A percentile compares a stretch with the other conserved stretches of the same genome.
These are phyloP conservation scores for Trametes punicea DNA, from an alignment of 768 basidiomycete species.

Conservation along the genomic window DNA sequence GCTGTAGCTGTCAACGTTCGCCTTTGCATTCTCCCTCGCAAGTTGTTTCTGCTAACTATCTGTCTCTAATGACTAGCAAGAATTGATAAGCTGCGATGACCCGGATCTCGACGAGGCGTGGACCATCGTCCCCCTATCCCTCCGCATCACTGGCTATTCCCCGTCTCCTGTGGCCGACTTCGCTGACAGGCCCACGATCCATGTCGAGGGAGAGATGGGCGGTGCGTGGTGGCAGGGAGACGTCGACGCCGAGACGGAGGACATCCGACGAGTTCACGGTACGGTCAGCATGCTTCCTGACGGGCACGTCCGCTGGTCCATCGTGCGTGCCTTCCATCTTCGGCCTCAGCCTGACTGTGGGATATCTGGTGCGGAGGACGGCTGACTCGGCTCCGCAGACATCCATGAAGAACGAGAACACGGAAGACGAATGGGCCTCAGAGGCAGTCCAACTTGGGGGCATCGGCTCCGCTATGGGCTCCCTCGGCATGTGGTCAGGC, in stretches of 20 bases:
- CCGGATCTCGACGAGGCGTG: slow-evolving; percentile 39
- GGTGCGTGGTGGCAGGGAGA: slow-evolving; percentile 31
- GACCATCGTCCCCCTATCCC: slow-evolving; percentile 50
- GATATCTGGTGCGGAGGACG: too few species aligned
- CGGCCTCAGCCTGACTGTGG: too few species aligned
- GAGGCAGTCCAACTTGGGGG: slow-evolving; percentile 59
- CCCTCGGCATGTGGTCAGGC: slow-evolving; percentile 57
- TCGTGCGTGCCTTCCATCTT: slow-evolving; percentile 34
- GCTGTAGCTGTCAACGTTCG: background rate
- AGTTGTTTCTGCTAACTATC: background rate
- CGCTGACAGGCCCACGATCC: slow-evolving; percentile 47
- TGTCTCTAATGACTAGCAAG: background rate
- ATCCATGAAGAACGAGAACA: slow-evolving; percentile 19
- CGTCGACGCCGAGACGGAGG: slow-evolving; percentile 24
- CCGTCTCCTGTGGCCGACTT: slow-evolving; percentile 22
- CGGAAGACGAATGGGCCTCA: slow-evolving; percentile 44
- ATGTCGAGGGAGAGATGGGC: slow-evolving; percentile 43
- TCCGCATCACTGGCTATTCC: slow-evolving; percentile 34
- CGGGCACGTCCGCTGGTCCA: slow-evolving; percentile 49
- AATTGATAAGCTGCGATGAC: slow-evolving; percentile 8
- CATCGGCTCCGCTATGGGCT: slow-evolving; percentile 48
- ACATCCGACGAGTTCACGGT: slow-evolving; percentile 38
- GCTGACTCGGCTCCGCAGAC: slow-evolving; percentile 3
- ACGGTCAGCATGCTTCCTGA: slow-evolving; percentile 47
- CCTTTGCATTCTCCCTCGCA: background rate